Evolutionary conservation across 2,329 filamentous ascomycete species (phyloP).

Genomic region (Fusarium sp.): DNA sequence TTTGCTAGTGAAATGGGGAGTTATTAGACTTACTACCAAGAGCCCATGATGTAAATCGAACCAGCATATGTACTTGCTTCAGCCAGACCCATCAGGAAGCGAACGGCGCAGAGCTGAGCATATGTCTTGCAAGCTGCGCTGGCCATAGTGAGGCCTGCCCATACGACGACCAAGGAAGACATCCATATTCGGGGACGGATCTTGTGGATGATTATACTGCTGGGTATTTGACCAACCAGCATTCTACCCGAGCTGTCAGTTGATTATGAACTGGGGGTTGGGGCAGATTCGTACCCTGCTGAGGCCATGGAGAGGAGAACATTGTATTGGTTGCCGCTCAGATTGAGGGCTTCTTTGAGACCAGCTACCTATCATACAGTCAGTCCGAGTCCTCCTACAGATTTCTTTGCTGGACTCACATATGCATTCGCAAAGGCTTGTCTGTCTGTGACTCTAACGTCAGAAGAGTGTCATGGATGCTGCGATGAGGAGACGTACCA

Average conservation of each 20-base stretch:
- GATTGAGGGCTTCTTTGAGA: slow-evolving; percentile 53
- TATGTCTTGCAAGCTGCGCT: slow-evolving; percentile 46
- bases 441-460: neutral
- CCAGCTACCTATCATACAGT: slow-evolving; percentile 47
- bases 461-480: neutral
- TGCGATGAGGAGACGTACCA: fast-evolving
- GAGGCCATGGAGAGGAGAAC: slow-evolving; percentile 43
- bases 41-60: slow-evolving; percentile 49
- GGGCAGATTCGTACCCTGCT: slow-evolving; percentile 37
- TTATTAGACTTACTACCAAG: slow-evolving; percentile 56
- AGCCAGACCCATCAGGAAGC: slow-evolving; percentile 39
- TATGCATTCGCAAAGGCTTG: slow-evolving; percentile 33
- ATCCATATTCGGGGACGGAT: slow-evolving; percentile 68
- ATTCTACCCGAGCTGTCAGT: slow-evolving; percentile 7
- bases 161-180: slow-evolving; percentile 66
- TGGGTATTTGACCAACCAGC: slow-evolving; percentile 64
- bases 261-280: neutral
- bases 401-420: fast-evolving
- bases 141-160: slow-evolving; percentile 64
- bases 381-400: fast-evolving
- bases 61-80: slow-evolving; percentile 46
- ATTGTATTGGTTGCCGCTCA: slow-evolving; percentile 53
- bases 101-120: slow-evolving; percentile 41
- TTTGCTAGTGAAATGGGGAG: fast-evolving
- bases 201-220: slow-evolving; percentile 67